A percentile compares a stretch with the other conserved stretches of the same genome.
These are phyloP conservation scores for Pichia sp. DNA, from an alignment of 1,139 yeast genomes.

Conservation along the genomic window DNA sequence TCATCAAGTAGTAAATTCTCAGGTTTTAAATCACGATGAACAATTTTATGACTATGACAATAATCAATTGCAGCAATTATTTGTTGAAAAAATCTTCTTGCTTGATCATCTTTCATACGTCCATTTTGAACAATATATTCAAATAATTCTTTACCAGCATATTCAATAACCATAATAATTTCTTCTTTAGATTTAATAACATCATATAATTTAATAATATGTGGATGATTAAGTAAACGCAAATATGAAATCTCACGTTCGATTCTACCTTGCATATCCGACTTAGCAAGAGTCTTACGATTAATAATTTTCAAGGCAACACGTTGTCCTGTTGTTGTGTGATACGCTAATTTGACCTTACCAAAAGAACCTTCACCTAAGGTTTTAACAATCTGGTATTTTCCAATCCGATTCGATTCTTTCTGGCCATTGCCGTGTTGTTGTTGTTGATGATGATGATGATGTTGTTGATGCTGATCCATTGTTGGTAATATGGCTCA, in stretches of 20 bases:
- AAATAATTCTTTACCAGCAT: conserved; percentile 91
- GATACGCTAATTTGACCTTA: conserved; percentile 92
- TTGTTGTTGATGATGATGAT: conserved; percentile 18
- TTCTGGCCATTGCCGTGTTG: conserved; percentile 16
- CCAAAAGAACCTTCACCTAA: conserved; percentile 98
- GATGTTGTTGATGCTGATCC: conserved; percentile 17
- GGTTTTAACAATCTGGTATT: conserved; percentile 90
- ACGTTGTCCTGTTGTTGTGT: conserved; percentile 83
- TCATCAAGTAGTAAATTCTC: conserved; percentile 90
- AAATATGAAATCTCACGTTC: conserved; percentile 92
- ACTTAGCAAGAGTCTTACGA: conserved; percentile 85
- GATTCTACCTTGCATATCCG: conserved; percentile 96
- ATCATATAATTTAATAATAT: conserved; percentile 91
- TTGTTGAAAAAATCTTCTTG: conserved; percentile 92
- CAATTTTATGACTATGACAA: conserved; percentile 96
- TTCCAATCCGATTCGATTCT: conserved; percentile 55
- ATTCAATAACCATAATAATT: conserved; percentile 96
- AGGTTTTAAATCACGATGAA: conserved; percentile 93
- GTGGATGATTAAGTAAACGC: conserved; percentile 88
- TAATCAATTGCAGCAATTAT: conserved; percentile 97
- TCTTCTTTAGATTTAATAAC: conserved; percentile 95
- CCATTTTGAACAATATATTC: conserved; percentile 96
- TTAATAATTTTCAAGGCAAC: conserved; percentile 95
- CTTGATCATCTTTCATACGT: conserved; percentile 91
- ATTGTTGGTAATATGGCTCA: neutral